Conservation (phyloP, 768 basidiomycete species). For the Lactarius hatsudake region DNA sequence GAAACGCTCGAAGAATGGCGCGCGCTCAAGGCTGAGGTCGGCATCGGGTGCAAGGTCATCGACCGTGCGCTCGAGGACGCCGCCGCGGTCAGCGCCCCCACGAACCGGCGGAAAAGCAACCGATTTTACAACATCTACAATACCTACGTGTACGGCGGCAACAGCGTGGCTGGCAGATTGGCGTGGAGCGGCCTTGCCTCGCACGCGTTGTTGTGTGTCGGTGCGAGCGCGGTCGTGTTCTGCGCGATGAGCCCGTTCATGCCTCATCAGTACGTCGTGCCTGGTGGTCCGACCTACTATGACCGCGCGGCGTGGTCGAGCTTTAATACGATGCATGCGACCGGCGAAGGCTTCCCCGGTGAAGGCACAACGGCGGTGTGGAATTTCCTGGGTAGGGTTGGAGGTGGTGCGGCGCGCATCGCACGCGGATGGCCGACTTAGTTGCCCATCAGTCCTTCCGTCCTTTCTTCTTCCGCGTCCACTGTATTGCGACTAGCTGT, state of each 20-base stretch:
- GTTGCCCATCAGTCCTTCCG: slow-evolving; percentile 4
- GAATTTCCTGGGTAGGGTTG: slow-evolving; percentile 67
- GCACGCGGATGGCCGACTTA: slow-evolving; percentile 78
- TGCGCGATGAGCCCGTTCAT: slow-evolving; percentile 59
- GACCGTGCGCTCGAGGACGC: slow-evolving; percentile 58
- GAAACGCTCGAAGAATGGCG: slow-evolving; percentile 76
- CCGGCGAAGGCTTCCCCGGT: slow-evolving; percentile 63
- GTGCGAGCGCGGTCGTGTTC: slow-evolving; percentile 60
- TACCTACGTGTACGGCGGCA: slow-evolving; percentile 54
- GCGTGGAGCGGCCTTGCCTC: slow-evolving; percentile 20
- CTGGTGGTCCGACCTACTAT: slow-evolving; percentile 69
- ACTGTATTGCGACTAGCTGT: neutral
- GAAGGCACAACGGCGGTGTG: slow-evolving; percentile 63
- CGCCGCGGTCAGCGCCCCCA: slow-evolving; percentile 9
- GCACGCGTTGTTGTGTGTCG: slow-evolving; percentile 45
- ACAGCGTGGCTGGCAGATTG: slow-evolving; percentile 34
- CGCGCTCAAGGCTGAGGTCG: slow-evolving; percentile 73
- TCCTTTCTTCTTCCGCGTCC: neutral
- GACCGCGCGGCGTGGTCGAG: slow-evolving; percentile 78
- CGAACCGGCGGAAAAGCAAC: slow-evolving; percentile 36
- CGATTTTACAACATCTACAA: slow-evolving; percentile 88
- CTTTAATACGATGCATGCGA: slow-evolving; percentile 69
- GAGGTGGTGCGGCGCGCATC: slow-evolving; percentile 71
- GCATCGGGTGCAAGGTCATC: slow-evolving; percentile 72
- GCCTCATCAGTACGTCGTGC: slow-evolving; percentile 53